These are phyloP conservation scores for Boletus subparvulus DNA, from an alignment of 768 basidiomycete genomes.

Conservation along the genomic window DNA sequence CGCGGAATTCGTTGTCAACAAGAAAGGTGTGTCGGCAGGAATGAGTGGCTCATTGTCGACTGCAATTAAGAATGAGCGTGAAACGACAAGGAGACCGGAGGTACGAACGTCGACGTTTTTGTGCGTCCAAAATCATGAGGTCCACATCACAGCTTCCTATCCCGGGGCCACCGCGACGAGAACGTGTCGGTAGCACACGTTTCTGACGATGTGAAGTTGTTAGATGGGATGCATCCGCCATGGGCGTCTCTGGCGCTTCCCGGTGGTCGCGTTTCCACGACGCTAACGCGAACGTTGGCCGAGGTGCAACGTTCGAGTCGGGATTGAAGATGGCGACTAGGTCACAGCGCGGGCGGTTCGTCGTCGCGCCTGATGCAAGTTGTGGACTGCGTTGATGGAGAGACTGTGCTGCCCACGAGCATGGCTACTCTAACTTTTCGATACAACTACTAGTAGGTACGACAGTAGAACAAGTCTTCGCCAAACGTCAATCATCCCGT, in stretches of 20 bases:
- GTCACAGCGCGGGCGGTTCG: neutral
- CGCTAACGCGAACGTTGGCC: constrained; percentile 2
- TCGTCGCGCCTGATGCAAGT: constrained; percentile 8
- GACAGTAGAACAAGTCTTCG: neutral
- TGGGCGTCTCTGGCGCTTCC: constrained; percentile 18
- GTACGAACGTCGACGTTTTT: constrained; percentile 70
- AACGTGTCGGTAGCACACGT: constrained; percentile 79
- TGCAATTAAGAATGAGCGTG: constrained; percentile 33
- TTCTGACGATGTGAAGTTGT: constrained; percentile 53
- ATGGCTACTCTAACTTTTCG: neutral
- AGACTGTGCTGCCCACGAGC: neutral
- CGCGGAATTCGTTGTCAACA: constrained; percentile 71
- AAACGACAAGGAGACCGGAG: constrained; percentile 7
- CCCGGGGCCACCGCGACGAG: constrained; percentile 77
- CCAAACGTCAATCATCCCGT: neutral
- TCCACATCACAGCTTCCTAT: constrained; percentile 80
- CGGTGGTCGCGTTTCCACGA: constrained; percentile 8
- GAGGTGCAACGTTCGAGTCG: neutral
- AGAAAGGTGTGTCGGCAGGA: constrained; percentile 60
- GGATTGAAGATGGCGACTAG: constrained; percentile 1
- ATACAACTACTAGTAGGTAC: neutral
- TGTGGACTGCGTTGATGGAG: constrained; percentile 3
- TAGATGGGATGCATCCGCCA: constrained; percentile 37
- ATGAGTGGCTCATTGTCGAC: constrained; percentile 74
- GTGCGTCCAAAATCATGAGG: constrained; percentile 78